Percentiles rank a stretch among this genome's conserved stretches.
Conservation (phyloP, 2,329 filamentous ascomycete species). For the Aspergillaceae sp. region DNA sequence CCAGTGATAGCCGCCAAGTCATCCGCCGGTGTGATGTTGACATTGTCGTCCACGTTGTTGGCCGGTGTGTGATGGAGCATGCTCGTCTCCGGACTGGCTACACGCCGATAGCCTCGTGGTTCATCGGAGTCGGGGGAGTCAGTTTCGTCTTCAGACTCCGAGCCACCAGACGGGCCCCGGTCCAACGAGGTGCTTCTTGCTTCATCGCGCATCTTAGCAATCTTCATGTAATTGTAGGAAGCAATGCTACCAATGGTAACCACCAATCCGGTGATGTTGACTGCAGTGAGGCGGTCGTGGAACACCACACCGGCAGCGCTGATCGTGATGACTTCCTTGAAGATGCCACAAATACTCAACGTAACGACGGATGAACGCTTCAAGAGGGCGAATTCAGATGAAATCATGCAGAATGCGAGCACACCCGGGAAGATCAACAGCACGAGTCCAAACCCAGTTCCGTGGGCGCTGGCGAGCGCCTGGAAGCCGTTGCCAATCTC, state of each 20-base stretch:
- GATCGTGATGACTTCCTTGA: conserved; percentile 98
- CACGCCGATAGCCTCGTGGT: conserved; percentile 18
- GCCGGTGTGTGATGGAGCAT: conserved; percentile 11
- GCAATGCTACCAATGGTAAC: conserved; percentile 81
- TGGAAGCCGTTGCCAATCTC: conserved; percentile 59
- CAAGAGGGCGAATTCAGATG: conserved; percentile 88
- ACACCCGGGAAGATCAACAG: conserved; percentile 83
- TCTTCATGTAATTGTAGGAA: conserved; percentile 92
- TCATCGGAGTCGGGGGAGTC: conserved; percentile 14
- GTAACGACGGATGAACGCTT: conserved; percentile 95
- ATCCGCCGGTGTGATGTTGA: conserved; percentile 17
- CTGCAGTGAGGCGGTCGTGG: conserved; percentile 72
- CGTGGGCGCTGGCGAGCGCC: conserved; percentile 58
- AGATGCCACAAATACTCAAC: conserved; percentile 91
- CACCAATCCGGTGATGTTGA: conserved; percentile 82
- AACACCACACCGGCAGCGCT: conserved; percentile 80
- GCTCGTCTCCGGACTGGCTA: conserved; percentile 16
- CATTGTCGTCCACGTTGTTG: conserved; percentile 14
- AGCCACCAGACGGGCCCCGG: conserved; percentile 16
- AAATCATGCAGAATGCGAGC: conserved; percentile 93
- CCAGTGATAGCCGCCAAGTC: conserved; percentile 13
- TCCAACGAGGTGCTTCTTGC: conserved; percentile 43
- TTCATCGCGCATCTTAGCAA: conserved; percentile 75
- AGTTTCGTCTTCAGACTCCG: conserved; percentile 20
- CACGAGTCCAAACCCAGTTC: conserved; percentile 54